Conservation (phyloP, 345 rosid species). For the Populus davidiana region DNA sequence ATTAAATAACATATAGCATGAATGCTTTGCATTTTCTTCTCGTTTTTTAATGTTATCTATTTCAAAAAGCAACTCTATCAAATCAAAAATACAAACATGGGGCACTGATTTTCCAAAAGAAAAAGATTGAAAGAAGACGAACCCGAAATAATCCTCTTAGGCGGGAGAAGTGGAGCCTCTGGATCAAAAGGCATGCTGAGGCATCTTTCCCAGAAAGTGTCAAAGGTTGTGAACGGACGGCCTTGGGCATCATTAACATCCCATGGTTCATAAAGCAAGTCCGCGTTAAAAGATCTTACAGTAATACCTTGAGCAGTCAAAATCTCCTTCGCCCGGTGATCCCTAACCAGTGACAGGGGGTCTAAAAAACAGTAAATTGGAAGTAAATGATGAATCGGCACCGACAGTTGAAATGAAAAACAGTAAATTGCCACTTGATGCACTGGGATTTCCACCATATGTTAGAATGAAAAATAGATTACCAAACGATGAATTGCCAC, state of each 20-base stretch:
- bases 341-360: conserved; percentile 89
- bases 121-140: conserved; percentile 14
- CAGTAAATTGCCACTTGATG: conserved; percentile 18
- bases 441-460: not conserved
- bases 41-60: not conserved
- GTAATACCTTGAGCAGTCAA: conserved; percentile 68
- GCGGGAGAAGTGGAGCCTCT: conserved; percentile 95
- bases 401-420: conserved; percentile 11
- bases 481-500: not conserved
- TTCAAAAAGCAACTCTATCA: not conserved
- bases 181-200: conserved; percentile 98
- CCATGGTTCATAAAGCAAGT: conserved; percentile 99
- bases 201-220: conserved; percentile 88
- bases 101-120: not conserved
- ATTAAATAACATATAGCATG: not conserved
- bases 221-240: conserved; percentile 68
- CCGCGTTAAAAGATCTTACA: conserved; percentile 82
- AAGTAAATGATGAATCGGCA: not conserved
- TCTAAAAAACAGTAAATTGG: conserved; percentile 33
- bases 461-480: not conserved
- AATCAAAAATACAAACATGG: not conserved
- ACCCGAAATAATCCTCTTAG: conserved; percentile 93
- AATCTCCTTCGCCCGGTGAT: conserved; percentile 83
- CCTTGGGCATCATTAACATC: conserved; percentile 82
- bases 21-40: not conserved